phyloP scores from a whole-genome alignment of 1,284 basidiomycete species.

The Ceratobasidium papillatum region DNA sequence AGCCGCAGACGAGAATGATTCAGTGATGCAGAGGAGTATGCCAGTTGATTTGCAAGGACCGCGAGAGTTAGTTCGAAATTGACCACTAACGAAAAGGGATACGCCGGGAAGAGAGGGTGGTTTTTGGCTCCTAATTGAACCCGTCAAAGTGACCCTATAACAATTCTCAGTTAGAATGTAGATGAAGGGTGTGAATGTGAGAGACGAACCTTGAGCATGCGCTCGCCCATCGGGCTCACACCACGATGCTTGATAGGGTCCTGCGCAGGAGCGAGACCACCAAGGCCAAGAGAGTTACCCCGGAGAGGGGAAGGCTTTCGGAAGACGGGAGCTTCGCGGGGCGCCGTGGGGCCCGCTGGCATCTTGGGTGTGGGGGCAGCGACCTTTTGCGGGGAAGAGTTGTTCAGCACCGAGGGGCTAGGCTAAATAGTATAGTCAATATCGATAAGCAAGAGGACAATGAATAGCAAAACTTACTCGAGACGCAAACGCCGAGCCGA shows the following conservation, averaged over 20 bases:
- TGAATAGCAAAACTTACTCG: not conserved
- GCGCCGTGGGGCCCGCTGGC: conserved; percentile 21
- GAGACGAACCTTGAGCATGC: conserved; percentile 43
- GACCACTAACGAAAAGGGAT: conserved; percentile 1
- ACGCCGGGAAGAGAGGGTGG: not conserved
- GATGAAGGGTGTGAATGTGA: not conserved
- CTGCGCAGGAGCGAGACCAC: conserved; percentile 12
- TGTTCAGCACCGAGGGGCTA: not conserved
- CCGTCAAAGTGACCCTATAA: conserved; percentile 45
- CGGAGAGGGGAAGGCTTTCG: conserved; percentile 35
- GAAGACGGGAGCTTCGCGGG: conserved; percentile 17
- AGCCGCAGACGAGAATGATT: conserved; percentile 1
- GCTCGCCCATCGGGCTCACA: conserved; percentile 45
- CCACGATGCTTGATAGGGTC: conserved; percentile 42
- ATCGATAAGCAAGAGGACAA: conserved; percentile 2
- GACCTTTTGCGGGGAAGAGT: conserved; percentile 8
- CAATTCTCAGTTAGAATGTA: not conserved
- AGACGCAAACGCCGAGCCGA: conserved; percentile 29
- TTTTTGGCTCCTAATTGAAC: conserved; percentile 28
- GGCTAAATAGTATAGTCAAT: not conserved
- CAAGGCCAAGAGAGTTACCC: conserved; percentile 1
- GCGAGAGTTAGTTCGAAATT: conserved; percentile 23
- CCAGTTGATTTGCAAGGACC: conserved; percentile 20
- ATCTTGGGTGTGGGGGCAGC: not conserved
- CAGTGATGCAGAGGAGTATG: conserved; percentile 20